These are phyloP conservation scores for Metschnikowia rubicola DNA, from an alignment of 805 yeast genomes.

Conservation along the genomic window DNA sequence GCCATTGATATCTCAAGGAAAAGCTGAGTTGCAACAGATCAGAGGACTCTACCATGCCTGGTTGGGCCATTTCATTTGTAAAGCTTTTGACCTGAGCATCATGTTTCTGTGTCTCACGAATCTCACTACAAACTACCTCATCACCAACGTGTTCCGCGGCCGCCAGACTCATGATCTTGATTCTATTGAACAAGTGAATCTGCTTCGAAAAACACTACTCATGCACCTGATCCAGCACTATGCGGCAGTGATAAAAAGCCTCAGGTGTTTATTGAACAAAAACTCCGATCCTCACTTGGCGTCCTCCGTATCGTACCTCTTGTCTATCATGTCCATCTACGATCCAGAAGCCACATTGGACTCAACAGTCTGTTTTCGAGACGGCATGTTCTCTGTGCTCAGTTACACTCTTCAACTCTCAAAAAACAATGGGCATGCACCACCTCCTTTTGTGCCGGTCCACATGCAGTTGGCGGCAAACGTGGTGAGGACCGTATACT, in stretches of 20 bases:
- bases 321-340: slow-evolving; percentile 39
- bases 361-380: slow-evolving; percentile 37
- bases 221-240: slow-evolving; percentile 35
- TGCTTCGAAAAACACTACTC: slow-evolving; percentile 25
- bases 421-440: slow-evolving; percentile 9
- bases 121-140: slow-evolving; percentile 37
- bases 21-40: slow-evolving; percentile 25
- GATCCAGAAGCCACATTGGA: slow-evolving; percentile 40
- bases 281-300: slow-evolving; percentile 30
- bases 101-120: slow-evolving; percentile 38
- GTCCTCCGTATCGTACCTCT: slow-evolving; percentile 34
- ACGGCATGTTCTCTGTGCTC: slow-evolving; percentile 38
- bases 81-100: slow-evolving; percentile 21
- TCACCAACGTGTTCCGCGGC: slow-evolving; percentile 27
- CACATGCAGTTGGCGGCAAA: slow-evolving; percentile 36
- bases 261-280: slow-evolving; percentile 26
- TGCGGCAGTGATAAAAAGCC: slow-evolving; percentile 33
- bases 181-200: slow-evolving; percentile 13
- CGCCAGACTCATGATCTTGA: slow-evolving; percentile 3
- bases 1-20: slow-evolving; percentile 23
- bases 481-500: slow-evolving; percentile 30
- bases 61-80: slow-evolving; percentile 31
- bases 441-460: slow-evolving; percentile 24
- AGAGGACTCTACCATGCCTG: slow-evolving; percentile 31
- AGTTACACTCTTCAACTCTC: slow-evolving; percentile 21